These are phyloP conservation scores for Kregervanrija delftensis DNA, from an alignment of 805 yeast genomes.

Conservation along the genomic window DNA sequence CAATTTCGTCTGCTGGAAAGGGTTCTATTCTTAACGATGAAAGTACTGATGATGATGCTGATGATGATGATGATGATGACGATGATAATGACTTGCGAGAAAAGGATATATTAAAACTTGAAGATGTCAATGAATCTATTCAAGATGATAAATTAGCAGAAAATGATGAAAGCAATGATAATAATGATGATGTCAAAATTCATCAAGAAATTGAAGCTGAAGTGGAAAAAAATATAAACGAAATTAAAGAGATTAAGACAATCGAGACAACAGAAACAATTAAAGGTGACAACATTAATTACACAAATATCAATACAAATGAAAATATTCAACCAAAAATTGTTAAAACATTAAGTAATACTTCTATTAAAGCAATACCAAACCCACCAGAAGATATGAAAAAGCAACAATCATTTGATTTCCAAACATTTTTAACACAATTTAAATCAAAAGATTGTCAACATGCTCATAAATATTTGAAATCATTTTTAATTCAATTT, in stretches of 20 bases:
- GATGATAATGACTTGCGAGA: conserved; percentile 15
- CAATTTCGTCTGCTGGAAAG: conserved; percentile 12
- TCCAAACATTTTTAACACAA: conserved; percentile 69
- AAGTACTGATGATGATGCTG: conserved; percentile 2
- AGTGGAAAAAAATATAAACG: conserved; percentile 2
- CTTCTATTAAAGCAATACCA: conserved; percentile 17
- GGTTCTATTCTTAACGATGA: conserved; percentile 3
- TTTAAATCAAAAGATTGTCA: conserved; percentile 74
- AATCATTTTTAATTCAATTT: conserved; percentile 78
- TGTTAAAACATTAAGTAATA: conserved; percentile 1
- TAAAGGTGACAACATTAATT: conserved; percentile 3
- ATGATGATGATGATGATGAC: conserved; percentile 9
- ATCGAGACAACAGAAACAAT: neutral
- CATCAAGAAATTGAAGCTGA: conserved; percentile 1
- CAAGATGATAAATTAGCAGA: neutral
- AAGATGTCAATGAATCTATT: neutral
- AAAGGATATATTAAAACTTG: conserved; percentile 4
- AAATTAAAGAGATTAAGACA: neutral
- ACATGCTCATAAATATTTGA: conserved; percentile 79
- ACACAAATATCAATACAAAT: conserved; percentile 9
- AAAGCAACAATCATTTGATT: conserved; percentile 55
- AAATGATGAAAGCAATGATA: neutral
- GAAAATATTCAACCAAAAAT: neutral
- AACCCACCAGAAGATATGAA: conserved; percentile 24
- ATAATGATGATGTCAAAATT: conserved; percentile 2